Evolutionary conservation across 805 yeast species (phyloP).

Genomic region (Ogataea pilisensis): DNA sequence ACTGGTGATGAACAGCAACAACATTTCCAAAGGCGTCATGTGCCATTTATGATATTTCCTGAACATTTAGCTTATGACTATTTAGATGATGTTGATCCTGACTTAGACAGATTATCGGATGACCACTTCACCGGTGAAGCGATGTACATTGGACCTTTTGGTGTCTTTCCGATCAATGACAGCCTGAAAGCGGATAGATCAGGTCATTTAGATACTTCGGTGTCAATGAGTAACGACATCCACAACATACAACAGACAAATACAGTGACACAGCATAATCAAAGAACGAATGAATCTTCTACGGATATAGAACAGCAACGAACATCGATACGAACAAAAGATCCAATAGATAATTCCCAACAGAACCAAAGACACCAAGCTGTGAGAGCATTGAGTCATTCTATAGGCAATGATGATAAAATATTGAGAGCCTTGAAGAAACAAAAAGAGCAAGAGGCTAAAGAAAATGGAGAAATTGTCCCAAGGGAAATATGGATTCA

Average conservation of each 20-base stretch:
- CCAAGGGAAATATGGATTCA: conserved; percentile 33
- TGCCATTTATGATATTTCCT: conserved; percentile 42
- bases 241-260: no score
- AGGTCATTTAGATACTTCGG: no score
- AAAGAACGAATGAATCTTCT: no score
- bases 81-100: conserved; percentile 35
- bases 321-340: no score
- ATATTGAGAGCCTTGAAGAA: background rate
- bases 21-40: conserved; percentile 39
- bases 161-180: conserved; percentile 9
- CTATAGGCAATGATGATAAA: background rate
- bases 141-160: conserved; percentile 29
- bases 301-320: no score
- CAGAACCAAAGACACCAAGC: background rate
- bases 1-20: conserved; percentile 7
- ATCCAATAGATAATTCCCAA: background rate
- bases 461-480: conserved; percentile 6
- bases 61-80: conserved; percentile 32
- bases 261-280: no score
- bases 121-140: conserved; percentile 23
- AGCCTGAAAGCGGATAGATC: background rate
- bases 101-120: conserved; percentile 27
- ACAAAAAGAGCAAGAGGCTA: background rate
- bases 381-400: background rate
- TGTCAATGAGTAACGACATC: background rate